Evolutionary conservation across 495 filamentous ascomycete genomes (phyloP).

Genomic region (Aspergillus indologenus): DNA sequence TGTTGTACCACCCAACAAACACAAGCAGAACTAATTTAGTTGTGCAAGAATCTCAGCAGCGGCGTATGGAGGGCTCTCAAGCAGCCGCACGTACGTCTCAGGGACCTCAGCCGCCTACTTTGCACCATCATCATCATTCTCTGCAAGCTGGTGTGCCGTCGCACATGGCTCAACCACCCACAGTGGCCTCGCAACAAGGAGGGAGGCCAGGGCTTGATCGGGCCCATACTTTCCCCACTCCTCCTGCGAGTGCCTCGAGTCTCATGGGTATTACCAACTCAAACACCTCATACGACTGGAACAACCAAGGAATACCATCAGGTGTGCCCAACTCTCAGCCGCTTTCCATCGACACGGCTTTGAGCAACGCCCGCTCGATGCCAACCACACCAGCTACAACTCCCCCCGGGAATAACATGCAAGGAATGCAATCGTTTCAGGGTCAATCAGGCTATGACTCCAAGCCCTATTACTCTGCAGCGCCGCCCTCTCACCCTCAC

Average conservation of each 20-base stretch:
- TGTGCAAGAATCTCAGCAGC: constrained; percentile 80
- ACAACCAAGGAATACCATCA: constrained; percentile 59
- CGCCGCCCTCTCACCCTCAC: constrained; percentile 64
- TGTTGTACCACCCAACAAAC: constrained; percentile 93
- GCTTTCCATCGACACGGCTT: constrained; percentile 79
- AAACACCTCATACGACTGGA: constrained; percentile 74
- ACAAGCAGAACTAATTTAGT: constrained; percentile 76
- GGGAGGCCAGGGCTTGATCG: constrained; percentile 74
- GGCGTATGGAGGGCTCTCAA: constrained; percentile 52
- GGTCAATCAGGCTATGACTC: constrained; percentile 72
- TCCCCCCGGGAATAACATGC: constrained; percentile 73
- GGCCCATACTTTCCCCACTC: constrained; percentile 88
- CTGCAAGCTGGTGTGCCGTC: constrained; percentile 66
- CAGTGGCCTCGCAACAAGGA: constrained; percentile 72
- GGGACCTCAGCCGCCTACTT: constrained; percentile 65
- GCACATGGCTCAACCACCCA: constrained; percentile 65
- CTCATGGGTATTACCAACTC: constrained; percentile 78
- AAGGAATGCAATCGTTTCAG: constrained; percentile 75
- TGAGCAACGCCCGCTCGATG: constrained; percentile 82
- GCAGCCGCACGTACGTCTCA: constrained; percentile 41
- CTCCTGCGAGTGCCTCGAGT: constrained; percentile 87
- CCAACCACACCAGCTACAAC: constrained; percentile 93
- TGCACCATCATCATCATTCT: constrained; percentile 71
- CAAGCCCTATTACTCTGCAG: constrained; percentile 77
- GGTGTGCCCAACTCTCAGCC: constrained; percentile 64